Evolutionary conservation across 495 filamentous ascomycete species (phyloP), one percentile per base, ranked within the genome.

Genomic region (Aspergillus nidulans): DNA sequence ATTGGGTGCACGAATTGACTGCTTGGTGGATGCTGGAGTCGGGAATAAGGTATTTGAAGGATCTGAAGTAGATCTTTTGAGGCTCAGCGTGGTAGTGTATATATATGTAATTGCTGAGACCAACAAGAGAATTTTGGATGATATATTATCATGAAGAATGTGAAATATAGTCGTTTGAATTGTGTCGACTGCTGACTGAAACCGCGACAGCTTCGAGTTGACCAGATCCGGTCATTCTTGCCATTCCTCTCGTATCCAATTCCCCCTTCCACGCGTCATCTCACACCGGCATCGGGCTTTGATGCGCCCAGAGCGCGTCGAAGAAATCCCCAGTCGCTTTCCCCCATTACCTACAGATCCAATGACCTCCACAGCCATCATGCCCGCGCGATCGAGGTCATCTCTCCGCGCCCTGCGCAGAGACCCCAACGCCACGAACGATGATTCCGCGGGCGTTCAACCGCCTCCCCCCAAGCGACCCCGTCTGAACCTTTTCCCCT

Each of bases 1-100:
- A 58, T 8, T 70, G 64, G 55, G 57, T 73, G 59, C 69, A 73
- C 55, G 70, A 75, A 48, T 59, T 65, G 41, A 66, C 69, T 13
- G 48, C 68, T 34, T 73, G 70, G 72, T 73, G 69, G 69, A 59
- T 75, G 50, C 44, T 73, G 57, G 72, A 71, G 39, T 71, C 70
- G 9, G 72, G 70, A 7, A 61, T 68, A 16, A 44, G 36, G n/a
- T 73, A 71, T 63, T 38, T 75, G 61, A 58, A 49, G 45, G 64
- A 62, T 20, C 21, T 70, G 50, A 59, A 65, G 39, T 41, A 55
- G 38, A 21, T 16, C n/a, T 4, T 13, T 18, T 7, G 23, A 30
- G 24, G 28, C 12, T 28, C 12, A 20, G 10, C 20, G 6, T 23
- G 18, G 2, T 45, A 45, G 23, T 16, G 30, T 28, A 28, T 34